Conservation (phyloP, 1,284 basidiomycete genomes). For the Hypsizygus ulmarius region DNA sequence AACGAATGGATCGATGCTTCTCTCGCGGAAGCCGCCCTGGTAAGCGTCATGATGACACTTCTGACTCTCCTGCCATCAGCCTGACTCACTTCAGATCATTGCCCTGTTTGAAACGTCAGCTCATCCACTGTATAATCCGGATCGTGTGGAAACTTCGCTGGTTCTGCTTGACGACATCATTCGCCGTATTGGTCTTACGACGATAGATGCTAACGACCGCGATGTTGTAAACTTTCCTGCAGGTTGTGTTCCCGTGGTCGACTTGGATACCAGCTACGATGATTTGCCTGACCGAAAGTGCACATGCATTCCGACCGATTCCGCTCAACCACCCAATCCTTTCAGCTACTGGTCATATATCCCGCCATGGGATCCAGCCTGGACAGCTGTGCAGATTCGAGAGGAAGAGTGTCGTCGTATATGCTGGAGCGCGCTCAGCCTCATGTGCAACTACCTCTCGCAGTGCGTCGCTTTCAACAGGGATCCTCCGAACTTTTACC, state of each 20-base stretch:
- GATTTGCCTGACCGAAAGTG: constrained; percentile 39
- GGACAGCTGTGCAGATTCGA: constrained; percentile 51
- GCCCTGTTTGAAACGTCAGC: constrained; percentile 73
- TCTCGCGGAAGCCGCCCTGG: constrained; percentile 73
- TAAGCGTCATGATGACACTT: constrained; percentile 33
- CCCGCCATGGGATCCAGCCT: constrained; percentile 59
- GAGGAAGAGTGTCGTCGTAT: constrained; percentile 69
- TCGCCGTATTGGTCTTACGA: constrained; percentile 49
- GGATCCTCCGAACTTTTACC: constrained; percentile 50
- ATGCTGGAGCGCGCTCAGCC: constrained; percentile 69
- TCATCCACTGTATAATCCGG: constrained; percentile 59
- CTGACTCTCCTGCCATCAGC: constrained; percentile 1
- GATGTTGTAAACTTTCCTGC: constrained; percentile 50
- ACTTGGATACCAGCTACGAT: constrained; percentile 22
- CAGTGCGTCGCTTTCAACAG: constrained; percentile 64
- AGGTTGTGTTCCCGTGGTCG: constrained; percentile 47
- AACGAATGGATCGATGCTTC: constrained; percentile 55
- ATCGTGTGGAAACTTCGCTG: constrained; percentile 52
- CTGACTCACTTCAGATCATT: constrained; percentile 49
- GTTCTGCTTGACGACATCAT: constrained; percentile 63
- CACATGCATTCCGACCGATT: constrained; percentile 45
- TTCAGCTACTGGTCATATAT: constrained; percentile 46
- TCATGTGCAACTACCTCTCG: constrained; percentile 62
- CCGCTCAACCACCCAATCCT: constrained; percentile 36
- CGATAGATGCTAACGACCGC: constrained; percentile 53